Evolutionary conservation across 1,139 yeast genomes (phyloP), one percentile per base, ranked within the genome.

Genomic region (Hansenula lynferdii): DNA sequence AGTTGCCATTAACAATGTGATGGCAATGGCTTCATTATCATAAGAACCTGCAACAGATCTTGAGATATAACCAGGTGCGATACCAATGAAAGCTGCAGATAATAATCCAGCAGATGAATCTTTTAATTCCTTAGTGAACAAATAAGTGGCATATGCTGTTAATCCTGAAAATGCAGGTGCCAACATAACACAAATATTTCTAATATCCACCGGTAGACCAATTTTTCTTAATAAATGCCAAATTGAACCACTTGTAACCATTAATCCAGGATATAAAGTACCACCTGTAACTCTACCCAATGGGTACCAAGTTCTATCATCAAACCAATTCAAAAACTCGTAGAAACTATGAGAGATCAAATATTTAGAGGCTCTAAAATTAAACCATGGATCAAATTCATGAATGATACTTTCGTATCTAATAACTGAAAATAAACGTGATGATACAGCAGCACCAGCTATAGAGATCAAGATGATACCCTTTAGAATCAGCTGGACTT

Each of bases 381-480:
- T 92, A 72, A 94, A 94, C 98, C 98, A 92, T 27, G 98, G 97
- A 65, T 94, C 98, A 59, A 92, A 92, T 64, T 94, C 99, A 67
- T 94, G 99, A 63, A 94, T 94, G 57, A 94, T 94, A 43, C 94
- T 80, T 66, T 94, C 99, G 59, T 89, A 94, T 50, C 95, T 71
- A 42, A 85, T 80, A 41, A 84, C 92, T 6, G 92, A 75, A 58
- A 78, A 78, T 59, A 92, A 71, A 57, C 99, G 78, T 42, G 96
- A 83, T 35, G 95, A 80, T 42, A 92, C 74, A 29, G 97, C 96
- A 4, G 97, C 97, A 19, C 86, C 90, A 28, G 90, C 86, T 50
- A 86, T 78, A 35, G 84, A 70, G 42, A 81, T 66, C 56, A 86
- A 75, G 49, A 85, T 84, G 42, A 76, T 66, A 41, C 75, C 75